These are phyloP conservation scores for Wickerhamomyces strasburgensis DNA, from an alignment of 805 yeast genomes.

Conservation along the genomic window DNA sequence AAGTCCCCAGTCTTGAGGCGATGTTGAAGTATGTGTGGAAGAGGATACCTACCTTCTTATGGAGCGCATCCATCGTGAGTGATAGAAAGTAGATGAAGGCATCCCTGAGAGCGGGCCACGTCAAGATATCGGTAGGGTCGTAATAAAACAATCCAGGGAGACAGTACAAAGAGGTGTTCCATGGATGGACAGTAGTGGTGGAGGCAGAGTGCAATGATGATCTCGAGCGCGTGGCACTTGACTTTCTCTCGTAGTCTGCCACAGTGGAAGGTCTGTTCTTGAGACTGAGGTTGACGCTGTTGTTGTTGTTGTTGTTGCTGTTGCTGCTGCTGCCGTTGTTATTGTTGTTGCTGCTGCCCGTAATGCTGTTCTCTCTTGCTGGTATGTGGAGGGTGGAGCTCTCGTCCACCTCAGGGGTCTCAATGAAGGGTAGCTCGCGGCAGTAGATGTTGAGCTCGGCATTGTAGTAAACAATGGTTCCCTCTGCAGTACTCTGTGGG, in stretches of 20 bases:
- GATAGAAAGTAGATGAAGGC: conserved; percentile 44
- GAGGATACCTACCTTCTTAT: conserved; percentile 43
- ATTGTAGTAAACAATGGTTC: conserved; percentile 54
- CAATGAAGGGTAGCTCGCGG: conserved; percentile 49
- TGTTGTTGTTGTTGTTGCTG: too few relatives aligned
- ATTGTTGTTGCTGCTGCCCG: too few relatives aligned
- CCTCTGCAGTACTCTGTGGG: conserved; percentile 52
- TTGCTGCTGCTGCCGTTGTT: too few relatives aligned
- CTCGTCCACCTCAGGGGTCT: conserved; percentile 32
- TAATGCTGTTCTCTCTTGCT: too few relatives aligned
- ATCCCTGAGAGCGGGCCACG: conserved; percentile 54
- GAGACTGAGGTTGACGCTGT: conserved; percentile 22
- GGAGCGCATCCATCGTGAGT: conserved; percentile 45
- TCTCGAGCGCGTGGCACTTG: conserved; percentile 13
- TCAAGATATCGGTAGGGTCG: conserved; percentile 52
- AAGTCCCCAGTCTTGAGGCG: conserved; percentile 47
- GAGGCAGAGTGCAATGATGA: conserved; percentile 15
- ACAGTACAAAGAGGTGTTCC: conserved; percentile 25
- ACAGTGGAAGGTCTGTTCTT: conserved; percentile 18
- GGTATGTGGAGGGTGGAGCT: conserved; percentile 27
- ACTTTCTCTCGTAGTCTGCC: conserved; percentile 9
- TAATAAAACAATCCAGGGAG: conserved; percentile 46
- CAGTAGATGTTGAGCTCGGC: conserved; percentile 57
- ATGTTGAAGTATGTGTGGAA: conserved; percentile 51
- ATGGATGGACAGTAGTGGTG: conserved; percentile 21